Evolutionary conservation across 257 asterid species (phyloP).

Genomic region (Capsicum pubescens): DNA sequence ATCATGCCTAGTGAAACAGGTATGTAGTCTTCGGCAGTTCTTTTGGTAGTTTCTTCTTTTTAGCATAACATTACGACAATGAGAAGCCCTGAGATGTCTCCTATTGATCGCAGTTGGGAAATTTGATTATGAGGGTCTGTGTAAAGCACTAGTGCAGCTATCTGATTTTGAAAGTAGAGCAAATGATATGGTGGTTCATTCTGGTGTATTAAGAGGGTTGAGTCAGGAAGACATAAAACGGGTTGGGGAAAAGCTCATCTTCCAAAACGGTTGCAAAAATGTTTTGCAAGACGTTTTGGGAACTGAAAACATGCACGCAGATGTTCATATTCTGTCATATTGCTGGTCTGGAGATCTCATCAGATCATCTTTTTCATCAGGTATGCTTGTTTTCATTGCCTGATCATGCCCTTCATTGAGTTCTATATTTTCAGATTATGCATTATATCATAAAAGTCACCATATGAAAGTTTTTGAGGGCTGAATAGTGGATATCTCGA

Average conservation of each 20-base stretch:
- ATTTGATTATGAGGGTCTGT: slow-evolving; percentile 59
- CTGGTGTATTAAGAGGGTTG: slow-evolving; percentile 60
- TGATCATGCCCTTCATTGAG: slow-evolving; percentile 15
- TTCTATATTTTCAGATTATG: slow-evolving; percentile 3
- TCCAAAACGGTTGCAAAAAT: slow-evolving; percentile 65
- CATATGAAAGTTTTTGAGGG: background rate
- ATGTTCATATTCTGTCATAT: slow-evolving; percentile 60
- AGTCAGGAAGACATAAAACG: slow-evolving; percentile 50
- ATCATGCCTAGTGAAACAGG: slow-evolving; percentile 47
- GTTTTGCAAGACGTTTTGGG: slow-evolving; percentile 47
- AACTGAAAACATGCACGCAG: slow-evolving; percentile 34
- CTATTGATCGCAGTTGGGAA: slow-evolving; percentile 39
- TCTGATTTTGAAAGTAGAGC: slow-evolving; percentile 61
- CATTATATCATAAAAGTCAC: background rate
- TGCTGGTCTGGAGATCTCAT: slow-evolving; percentile 74
- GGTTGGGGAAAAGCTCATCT: slow-evolving; percentile 61
- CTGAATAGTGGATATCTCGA: slow-evolving; percentile 6
- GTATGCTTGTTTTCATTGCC: slow-evolving; percentile 38
- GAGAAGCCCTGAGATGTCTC: slow-evolving; percentile 29
- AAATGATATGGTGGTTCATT: slow-evolving; percentile 52
- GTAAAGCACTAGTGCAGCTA: slow-evolving; percentile 58
- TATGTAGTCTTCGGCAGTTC: background rate
- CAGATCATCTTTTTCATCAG: slow-evolving; percentile 58
- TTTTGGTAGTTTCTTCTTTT: background rate
- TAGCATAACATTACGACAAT: background rate